Evolutionary conservation across 176 grass and related monocot genomes (phyloP).

Genomic region (Bothriochloa decipiens): DNA sequence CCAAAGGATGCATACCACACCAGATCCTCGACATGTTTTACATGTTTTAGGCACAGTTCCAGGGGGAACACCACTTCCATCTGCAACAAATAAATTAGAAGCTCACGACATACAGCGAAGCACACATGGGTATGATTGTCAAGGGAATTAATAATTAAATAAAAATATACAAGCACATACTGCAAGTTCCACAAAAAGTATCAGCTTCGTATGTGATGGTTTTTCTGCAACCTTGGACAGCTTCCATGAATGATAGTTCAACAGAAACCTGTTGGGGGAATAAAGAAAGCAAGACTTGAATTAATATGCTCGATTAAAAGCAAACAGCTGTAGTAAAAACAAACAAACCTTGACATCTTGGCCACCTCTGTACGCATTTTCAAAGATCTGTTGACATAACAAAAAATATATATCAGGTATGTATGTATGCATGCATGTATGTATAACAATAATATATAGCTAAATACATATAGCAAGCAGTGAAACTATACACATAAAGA

Average conservation of each 20-base stretch:
- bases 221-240: slow-evolving; percentile 95
- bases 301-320: slow-evolving; percentile 6
- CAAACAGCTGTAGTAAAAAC: slow-evolving; percentile 24
- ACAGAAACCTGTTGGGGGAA: slow-evolving; percentile 63
- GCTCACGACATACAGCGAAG: slow-evolving; percentile 19
- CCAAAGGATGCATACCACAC: slow-evolving; percentile 62
- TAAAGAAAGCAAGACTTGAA: slow-evolving; percentile 34
- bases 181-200: slow-evolving; percentile 83
- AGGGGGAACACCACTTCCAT: slow-evolving; percentile 89
- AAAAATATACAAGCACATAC: slow-evolving; percentile 54
- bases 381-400: slow-evolving; percentile 75
- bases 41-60: slow-evolving; percentile 94
- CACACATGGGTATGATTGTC: background rate
- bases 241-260: slow-evolving; percentile 97
- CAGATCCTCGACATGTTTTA: slow-evolving; percentile 84
- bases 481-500: slow-evolving; percentile 11
- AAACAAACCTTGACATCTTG: slow-evolving; percentile 88
- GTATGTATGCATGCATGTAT: background rate
- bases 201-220: slow-evolving; percentile 76
- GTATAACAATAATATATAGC: background rate
- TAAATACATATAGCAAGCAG: background rate
- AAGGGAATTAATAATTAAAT: background rate
- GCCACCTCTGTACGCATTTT: slow-evolving; percentile 65
- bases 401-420: slow-evolving; percentile 43
- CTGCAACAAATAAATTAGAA: slow-evolving; percentile 53